A percentile compares a stretch with the other conserved stretches of the same genome.
Evolutionary conservation across 116 monocot species (phyloP).

Genomic region (Papilionanthe hybrid): DNA sequence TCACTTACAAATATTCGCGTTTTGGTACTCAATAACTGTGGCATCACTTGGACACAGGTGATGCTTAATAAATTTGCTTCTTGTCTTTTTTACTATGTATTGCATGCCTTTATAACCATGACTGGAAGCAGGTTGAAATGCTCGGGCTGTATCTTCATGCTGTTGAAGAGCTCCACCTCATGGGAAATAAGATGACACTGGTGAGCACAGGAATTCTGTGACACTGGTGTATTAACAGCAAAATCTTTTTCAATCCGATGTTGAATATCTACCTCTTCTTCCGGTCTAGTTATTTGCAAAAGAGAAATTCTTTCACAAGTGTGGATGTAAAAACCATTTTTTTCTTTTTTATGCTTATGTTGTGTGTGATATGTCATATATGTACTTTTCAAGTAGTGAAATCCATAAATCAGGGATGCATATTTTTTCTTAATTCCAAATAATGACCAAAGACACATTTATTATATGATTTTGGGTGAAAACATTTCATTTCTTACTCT

Average conservation of each 20-base stretch:
- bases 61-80: neutral
- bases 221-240: neutral
- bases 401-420: neutral
- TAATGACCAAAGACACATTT: neutral
- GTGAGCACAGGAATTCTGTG: slow-evolving; percentile 29
- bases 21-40: slow-evolving; percentile 85
- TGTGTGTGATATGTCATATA: neutral
- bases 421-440: neutral
- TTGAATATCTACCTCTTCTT: neutral
- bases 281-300: neutral
- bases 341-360: neutral
- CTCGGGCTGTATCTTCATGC: slow-evolving; percentile 55
- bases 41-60: slow-evolving; percentile 78
- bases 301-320: neutral
- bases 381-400: neutral
- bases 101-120: neutral
- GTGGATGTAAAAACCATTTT: neutral
- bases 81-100: neutral
- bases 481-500: neutral
- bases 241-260: neutral
- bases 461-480: neutral
- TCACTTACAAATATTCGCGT: slow-evolving; percentile 47
- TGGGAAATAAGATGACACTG: slow-evolving; percentile 60
- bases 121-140: slow-evolving; percentile 65
- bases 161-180: slow-evolving; percentile 79